Conservation (phyloP, 108 stramenopile genomes). For the Epithemia pelagica region DNA sequence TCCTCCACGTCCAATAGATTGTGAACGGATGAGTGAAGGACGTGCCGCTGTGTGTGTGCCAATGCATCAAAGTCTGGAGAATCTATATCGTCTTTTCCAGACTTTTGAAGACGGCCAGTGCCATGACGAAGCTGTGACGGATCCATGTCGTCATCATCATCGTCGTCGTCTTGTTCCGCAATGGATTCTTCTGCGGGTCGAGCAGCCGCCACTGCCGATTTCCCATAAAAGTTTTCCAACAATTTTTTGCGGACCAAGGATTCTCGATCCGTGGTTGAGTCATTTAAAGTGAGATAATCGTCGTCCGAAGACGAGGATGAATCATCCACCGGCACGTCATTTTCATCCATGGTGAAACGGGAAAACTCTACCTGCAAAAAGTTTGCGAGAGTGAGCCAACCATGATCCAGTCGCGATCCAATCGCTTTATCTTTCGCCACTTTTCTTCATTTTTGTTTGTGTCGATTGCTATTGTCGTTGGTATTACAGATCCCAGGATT, state of each 20-base stretch:
- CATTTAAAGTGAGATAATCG: constrained; percentile 34
- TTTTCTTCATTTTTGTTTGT: too few species aligned
- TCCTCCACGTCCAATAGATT: constrained; percentile 68
- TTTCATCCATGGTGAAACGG: not conserved
- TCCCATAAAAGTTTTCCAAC: constrained; percentile 81
- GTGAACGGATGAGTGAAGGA: constrained; percentile 40
- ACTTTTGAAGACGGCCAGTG: not conserved
- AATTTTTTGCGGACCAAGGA: constrained; percentile 79
- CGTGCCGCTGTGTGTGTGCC: constrained; percentile 48
- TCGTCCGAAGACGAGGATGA: constrained; percentile 40
- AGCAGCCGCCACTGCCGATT: constrained; percentile 24
- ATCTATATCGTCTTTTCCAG: constrained; percentile 49
- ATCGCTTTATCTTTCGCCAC: too few species aligned
- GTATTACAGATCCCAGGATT: too few species aligned
- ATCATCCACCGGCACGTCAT: constrained; percentile 13
- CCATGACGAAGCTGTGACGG: not conserved
- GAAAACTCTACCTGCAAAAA: too few species aligned
- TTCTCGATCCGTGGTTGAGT: constrained; percentile 45
- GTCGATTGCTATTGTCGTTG: too few species aligned
- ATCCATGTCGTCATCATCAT: constrained; percentile 22
- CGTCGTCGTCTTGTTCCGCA: constrained; percentile 15
- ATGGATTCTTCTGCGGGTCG: not conserved
- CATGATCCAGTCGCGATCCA: too few species aligned
- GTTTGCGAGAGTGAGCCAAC: too few species aligned
- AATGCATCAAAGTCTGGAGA: constrained; percentile 58